A percentile compares a stretch with the other conserved stretches of the same genome.
Conservation (phyloP, 2,329 filamentous ascomycete species). For the Thielaviopsis ethacetica region DNA sequence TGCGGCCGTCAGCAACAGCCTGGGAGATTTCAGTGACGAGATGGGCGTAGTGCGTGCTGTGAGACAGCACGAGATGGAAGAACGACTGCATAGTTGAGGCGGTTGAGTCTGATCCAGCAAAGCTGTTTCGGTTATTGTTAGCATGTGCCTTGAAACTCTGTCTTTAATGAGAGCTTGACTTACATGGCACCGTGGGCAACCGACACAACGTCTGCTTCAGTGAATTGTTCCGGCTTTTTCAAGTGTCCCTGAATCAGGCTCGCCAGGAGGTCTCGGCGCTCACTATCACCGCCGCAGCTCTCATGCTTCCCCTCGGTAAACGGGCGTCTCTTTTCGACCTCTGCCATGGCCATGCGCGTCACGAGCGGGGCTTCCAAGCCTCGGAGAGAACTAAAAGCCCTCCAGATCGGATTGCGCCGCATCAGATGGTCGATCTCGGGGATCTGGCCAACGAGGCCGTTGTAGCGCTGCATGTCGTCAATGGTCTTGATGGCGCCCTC, state of each 20-base stretch:
- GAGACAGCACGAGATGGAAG: slow-evolving; percentile 32
- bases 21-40: slow-evolving; percentile 28
- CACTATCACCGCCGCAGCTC: slow-evolving; percentile 23
- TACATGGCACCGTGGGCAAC: slow-evolving; percentile 40
- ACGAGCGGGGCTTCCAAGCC: slow-evolving; percentile 29
- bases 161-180: slow-evolving; percentile 15
- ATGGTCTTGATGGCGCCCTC: slow-evolving; percentile 22
- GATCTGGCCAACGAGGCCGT: slow-evolving; percentile 34
- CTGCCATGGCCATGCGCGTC: slow-evolving; percentile 34
- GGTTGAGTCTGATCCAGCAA: slow-evolving; percentile 44
- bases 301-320: slow-evolving; percentile 30
- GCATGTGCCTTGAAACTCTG: slow-evolving; percentile 14
- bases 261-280: slow-evolving; percentile 32
- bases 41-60: slow-evolving; percentile 23
- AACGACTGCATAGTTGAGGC: slow-evolving; percentile 43
- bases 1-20: slow-evolving; percentile 21
- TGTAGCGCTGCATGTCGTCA: slow-evolving; percentile 34
- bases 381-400: slow-evolving; percentile 17
- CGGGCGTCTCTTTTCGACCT: slow-evolving; percentile 29
- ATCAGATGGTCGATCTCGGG: slow-evolving; percentile 32
- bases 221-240: slow-evolving; percentile 30
- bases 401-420: slow-evolving; percentile 31
- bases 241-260: slow-evolving; percentile 35
- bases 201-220: slow-evolving; percentile 37
- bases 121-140: slow-evolving; percentile 19